A percentile compares a stretch with the other conserved stretches of the same genome.
Conservation (phyloP, 176 grass and related monocot genomes). For the Juncus inflexus region DNA sequence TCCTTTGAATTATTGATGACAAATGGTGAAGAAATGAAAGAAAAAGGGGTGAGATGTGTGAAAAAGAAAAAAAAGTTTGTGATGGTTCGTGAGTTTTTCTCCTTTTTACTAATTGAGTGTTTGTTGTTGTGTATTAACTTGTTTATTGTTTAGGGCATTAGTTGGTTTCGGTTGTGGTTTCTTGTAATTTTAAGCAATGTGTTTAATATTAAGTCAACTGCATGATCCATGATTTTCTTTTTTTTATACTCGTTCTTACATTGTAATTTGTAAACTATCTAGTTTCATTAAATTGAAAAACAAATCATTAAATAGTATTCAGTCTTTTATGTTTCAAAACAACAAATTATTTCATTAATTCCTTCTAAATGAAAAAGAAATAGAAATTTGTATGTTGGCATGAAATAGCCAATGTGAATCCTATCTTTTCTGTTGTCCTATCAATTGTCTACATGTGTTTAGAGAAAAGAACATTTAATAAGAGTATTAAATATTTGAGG, state of each 20-base stretch:
- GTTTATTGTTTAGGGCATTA: constrained; percentile 24
- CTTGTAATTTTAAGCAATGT: constrained; percentile 23
- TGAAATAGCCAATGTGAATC: too few relatives aligned
- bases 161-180: constrained; percentile 6
- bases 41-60: too few relatives aligned
- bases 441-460: constrained; percentile 11
- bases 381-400: too few relatives aligned
- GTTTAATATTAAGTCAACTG: neutral
- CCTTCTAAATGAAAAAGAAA: too few relatives aligned
- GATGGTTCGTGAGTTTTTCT: constrained; percentile 2
- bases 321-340: too few relatives aligned
- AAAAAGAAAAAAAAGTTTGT: neutral
- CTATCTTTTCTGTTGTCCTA: neutral
- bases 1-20: constrained; percentile 23
- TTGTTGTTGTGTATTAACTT: constrained; percentile 18
- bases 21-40: constrained; percentile 4
- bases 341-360: too few relatives aligned
- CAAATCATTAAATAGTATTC: too few relatives aligned
- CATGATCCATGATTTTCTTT: too few relatives aligned
- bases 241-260: too few relatives aligned
- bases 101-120: constrained; percentile 24
- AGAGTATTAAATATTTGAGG: neutral
- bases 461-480: constrained; percentile 5
- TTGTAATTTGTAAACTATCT: too few relatives aligned
- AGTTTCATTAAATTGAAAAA: too few relatives aligned